These are phyloP conservation scores for Arthroderma sp. DNA, from an alignment of 2,329 filamentous ascomycete genomes.

Conservation along the genomic window DNA sequence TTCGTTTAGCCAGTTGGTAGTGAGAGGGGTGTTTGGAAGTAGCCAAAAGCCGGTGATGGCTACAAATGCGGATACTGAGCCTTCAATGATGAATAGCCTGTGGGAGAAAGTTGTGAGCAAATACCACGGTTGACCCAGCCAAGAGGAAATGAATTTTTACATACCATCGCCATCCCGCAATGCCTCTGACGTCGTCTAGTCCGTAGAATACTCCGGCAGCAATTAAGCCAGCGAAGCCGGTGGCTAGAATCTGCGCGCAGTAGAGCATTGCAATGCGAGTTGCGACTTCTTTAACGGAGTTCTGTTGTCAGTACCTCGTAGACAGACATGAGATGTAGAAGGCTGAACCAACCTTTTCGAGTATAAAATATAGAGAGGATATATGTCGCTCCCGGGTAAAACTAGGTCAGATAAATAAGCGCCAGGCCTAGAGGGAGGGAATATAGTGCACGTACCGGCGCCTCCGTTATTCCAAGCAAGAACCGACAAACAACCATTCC, in stretches of 20 bases:
- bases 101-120: not conserved
- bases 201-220: conserved; percentile 15
- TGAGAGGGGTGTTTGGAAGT: conserved; percentile 11
- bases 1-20: conserved; percentile 11
- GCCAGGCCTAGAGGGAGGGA: not conserved
- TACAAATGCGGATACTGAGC: conserved; percentile 7
- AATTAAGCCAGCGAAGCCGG: conserved; percentile 12
- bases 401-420: conserved; percentile 17
- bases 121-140: not conserved
- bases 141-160: conserved; percentile 25
- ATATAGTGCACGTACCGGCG: conserved; percentile 17
- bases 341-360: conserved; percentile 39
- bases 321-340: conserved; percentile 5
- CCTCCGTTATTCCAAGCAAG: conserved; percentile 12
- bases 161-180: conserved; percentile 37
- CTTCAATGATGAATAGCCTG: conserved; percentile 14
- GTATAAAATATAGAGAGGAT: conserved; percentile 57
- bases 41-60: conserved; percentile 11
- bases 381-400: conserved; percentile 50
- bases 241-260: conserved; percentile 11
- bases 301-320: not conserved
- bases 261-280: conserved; percentile 12
- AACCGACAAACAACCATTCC: conserved; percentile 25
- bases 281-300: conserved; percentile 16
- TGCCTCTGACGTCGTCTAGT: conserved; percentile 18